These are phyloP conservation scores for Baudoinia panamericana DNA, from an alignment of 495 filamentous ascomycete genomes.

Conservation along the genomic window DNA sequence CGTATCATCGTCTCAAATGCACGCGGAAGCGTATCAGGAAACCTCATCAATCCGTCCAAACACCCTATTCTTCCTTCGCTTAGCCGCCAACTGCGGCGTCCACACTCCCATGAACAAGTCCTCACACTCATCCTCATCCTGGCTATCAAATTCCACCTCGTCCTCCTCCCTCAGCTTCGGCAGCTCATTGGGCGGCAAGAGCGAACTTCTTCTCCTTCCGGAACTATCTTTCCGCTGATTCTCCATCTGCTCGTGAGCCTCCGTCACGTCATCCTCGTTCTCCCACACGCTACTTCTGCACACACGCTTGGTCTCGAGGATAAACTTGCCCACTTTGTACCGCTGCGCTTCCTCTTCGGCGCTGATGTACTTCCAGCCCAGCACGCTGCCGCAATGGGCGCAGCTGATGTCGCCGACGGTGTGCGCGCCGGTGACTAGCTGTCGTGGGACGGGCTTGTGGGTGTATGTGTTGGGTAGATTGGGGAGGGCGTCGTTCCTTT, in stretches of 20 bases:
- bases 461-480: conserved; percentile 44
- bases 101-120: conserved; percentile 82
- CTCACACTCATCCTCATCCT: conserved; percentile 91
- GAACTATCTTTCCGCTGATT: conserved; percentile 1
- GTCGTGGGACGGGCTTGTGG: conserved; percentile 51
- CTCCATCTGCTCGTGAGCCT: conserved; percentile 8
- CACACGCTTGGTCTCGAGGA: conserved; percentile 74
- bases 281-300: conserved; percentile 58
- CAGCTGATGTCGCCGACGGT: conserved; percentile 37
- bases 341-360: conserved; percentile 68
- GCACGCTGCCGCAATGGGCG: conserved; percentile 47
- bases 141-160: conserved; percentile 65
- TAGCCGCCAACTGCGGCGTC: conserved; percentile 54
- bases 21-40: no score
- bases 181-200: conserved; percentile 8
- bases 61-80: conserved; percentile 47
- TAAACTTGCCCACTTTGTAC: conserved; percentile 94
- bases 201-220: conserved; percentile 5
- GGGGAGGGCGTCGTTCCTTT: conserved; percentile 22
- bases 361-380: conserved; percentile 91
- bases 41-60: conserved; percentile 9
- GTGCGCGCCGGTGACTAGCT: conserved; percentile 60
- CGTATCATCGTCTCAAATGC: no score
- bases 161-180: conserved; percentile 17
- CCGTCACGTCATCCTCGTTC: conserved; percentile 20